Base-by-base conservation (phyloP, 805 yeast species). In the Starmera dryadoides region DNA sequence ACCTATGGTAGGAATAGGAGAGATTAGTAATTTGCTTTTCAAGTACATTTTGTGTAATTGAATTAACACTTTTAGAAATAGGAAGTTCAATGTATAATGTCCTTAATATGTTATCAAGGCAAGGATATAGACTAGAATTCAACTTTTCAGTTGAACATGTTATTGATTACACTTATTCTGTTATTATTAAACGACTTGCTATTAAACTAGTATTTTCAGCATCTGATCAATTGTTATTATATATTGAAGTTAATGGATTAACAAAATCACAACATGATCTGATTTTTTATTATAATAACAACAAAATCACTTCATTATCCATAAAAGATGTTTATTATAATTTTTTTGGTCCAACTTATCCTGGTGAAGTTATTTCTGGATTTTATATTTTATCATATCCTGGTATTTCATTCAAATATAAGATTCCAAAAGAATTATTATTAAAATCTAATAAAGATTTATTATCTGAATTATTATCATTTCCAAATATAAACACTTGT, bases 331-430 rank as follows among this genome's bases (percentile, higher is more conserved):
- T 77, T 3, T 78, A 78, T 53, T 75, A 77, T 48, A 71, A 68
- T 49, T 61, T 69, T 2, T 74, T 78, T 50, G 85, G 85, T 0
- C 83, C 83, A 2, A 77, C 84, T 0, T 75, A 71, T 42, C 79
- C 81, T 2, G 84, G 83, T 0, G 53, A 48, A 21, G 46, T 64
- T 9, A 54, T 60, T 34, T 39, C 40, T 1, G 45, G 42, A 3
- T 34, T 47, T 16, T 49, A 53, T 12, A 55, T 66, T 10, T 57
- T 78, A 20, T 68, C 76, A 18, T 78, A 78, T 46, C 75, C 78
- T 2, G 85, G 85, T 0, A 60, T 78, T 4, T 62, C 73, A 0
- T 77, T 78, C 56, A 64, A 62, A 39, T 78, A 77, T 48, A 53
- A 49, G 3, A 21, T 41, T 16, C 35, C 39, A 6, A 14, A 2